Conservation (phyloP, 805 yeast genomes). For the Metschnikowia vanudenii region DNA sequence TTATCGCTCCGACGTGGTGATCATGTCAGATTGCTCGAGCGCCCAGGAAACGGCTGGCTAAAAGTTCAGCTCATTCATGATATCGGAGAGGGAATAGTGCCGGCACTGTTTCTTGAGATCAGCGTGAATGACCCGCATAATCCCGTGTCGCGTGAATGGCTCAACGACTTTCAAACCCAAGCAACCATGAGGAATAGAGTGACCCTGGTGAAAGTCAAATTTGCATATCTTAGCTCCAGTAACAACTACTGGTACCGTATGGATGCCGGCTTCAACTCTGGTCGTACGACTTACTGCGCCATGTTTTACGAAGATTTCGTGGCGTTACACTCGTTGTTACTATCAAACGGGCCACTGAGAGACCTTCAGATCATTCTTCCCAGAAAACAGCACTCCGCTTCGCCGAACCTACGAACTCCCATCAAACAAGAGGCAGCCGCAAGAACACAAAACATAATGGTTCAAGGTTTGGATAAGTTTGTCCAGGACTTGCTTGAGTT, state of each 20-base stretch:
- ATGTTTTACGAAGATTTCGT: slow-evolving; percentile 40
- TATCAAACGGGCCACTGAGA: not conserved
- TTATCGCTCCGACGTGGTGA: slow-evolving; percentile 28
- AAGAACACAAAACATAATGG: slow-evolving; percentile 5
- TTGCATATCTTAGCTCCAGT: slow-evolving; percentile 27
- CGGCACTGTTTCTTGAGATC: slow-evolving; percentile 40
- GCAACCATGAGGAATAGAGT: slow-evolving; percentile 8
- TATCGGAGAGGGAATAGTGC: slow-evolving; percentile 31
- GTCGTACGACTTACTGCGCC: slow-evolving; percentile 24
- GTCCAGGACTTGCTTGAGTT: slow-evolving; percentile 2
- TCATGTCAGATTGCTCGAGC: slow-evolving; percentile 31
- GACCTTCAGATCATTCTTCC: not conserved
- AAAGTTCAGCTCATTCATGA: slow-evolving; percentile 30
- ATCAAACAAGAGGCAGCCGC: slow-evolving; percentile 8
- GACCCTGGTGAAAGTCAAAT: slow-evolving; percentile 21
- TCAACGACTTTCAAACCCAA: slow-evolving; percentile 20
- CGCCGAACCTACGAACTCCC: not conserved
- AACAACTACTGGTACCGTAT: slow-evolving; percentile 36
- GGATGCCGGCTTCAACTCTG: slow-evolving; percentile 23
- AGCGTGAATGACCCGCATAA: slow-evolving; percentile 36
- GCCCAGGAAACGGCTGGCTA: slow-evolving; percentile 44
- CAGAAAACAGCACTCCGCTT: not conserved
- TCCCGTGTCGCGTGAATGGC: slow-evolving; percentile 35
- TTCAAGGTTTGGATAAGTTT: slow-evolving; percentile 9
- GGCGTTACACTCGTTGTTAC: slow-evolving; percentile 25